Conservation (phyloP, 768 basidiomycete genomes). For the Harrya chromipes region DNA sequence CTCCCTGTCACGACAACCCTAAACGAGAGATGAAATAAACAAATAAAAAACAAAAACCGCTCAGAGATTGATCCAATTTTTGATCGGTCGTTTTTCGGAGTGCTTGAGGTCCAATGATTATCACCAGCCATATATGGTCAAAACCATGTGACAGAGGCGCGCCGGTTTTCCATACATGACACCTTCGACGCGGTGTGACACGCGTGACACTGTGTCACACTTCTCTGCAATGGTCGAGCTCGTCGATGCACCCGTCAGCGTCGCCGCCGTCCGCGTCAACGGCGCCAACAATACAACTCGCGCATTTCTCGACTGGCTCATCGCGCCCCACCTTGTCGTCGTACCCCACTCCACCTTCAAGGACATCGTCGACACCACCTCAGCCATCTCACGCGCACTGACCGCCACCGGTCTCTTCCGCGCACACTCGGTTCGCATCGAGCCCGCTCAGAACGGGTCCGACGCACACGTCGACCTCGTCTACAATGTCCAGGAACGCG, state of each 20-base stretch:
- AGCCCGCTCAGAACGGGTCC: slow-evolving; percentile 51
- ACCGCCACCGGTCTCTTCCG: slow-evolving; percentile 76
- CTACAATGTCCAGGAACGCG: slow-evolving; percentile 72
- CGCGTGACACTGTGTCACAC: slow-evolving; percentile 11
- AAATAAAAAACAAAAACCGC: too few relatives aligned
- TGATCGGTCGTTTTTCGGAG: too few relatives aligned
- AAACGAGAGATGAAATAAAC: too few relatives aligned
- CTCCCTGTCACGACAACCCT: too few relatives aligned
- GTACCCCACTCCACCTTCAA: slow-evolving; percentile 42
- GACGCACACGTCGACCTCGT: slow-evolving; percentile 75
- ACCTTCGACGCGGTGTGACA: slow-evolving; percentile 29
- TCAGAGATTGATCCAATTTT: too few relatives aligned
- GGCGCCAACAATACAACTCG: slow-evolving; percentile 72
- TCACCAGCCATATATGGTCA: too few relatives aligned
- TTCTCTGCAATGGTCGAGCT: slow-evolving; percentile 22
- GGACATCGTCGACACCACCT: slow-evolving; percentile 66
- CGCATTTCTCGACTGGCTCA: slow-evolving; percentile 77
- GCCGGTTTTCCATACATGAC: slow-evolving; percentile 74
- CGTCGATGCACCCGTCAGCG: slow-evolving; percentile 56
- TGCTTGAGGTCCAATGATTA: too few relatives aligned
- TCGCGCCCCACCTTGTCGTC: slow-evolving; percentile 58
- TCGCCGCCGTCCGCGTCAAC: slow-evolving; percentile 78
- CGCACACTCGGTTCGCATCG: slow-evolving; percentile 59
- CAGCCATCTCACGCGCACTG: slow-evolving; percentile 63
- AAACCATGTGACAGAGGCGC: too few relatives aligned